Base-by-base conservation (phyloP, 345 rosid species). In the Euphorbia tirucalli region DNA sequence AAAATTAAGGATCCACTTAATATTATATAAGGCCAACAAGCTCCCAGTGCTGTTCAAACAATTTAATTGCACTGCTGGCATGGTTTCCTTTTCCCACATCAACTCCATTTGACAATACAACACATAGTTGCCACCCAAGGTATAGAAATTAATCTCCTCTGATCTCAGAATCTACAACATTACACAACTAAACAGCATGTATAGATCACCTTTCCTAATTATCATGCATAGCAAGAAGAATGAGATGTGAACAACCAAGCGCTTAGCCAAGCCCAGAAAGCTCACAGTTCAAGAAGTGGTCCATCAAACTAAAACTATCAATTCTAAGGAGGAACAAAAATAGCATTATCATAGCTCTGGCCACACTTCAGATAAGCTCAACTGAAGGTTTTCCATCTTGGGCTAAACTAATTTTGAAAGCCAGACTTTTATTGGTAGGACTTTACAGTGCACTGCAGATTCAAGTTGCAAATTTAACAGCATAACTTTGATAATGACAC, bases 381-480 rank as follows among this genome's bases (percentile, higher is more conserved):
- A 44, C 31, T 28, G 7, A 66, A 31, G 41, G 52, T 10, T 16
- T 65, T 43, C 5, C 8, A 24, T 24, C 69, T 27, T 46, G 31
- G 28, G 16, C 18, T 18, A 28, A 66, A 24, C 32, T 15, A 28
- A 44, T 27, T 66, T 44, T 9, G 16, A 25, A 28, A 27, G 22
- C 13, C 16, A 16, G 11, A 46, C 30, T 16, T 66, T 48, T 48
- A 14, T 9, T 65, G 30, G 27, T 30, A 15, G 19, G 30, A 44
- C 21, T 22, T 65, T 24, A 13, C 25, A 43, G n/a, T 39, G 30
- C 11, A 44, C 30, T 43, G n/a, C 13, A 65, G 50, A 24, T 11
- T 16, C 63, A 59, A 59, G 35, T 59, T 27, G 63, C 63, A 59
- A 44, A 46, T n/a, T n/a, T n/a, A n/a, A n/a, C n/a, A n/a, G n/a